Percentiles rank a stretch among this genome's conserved stretches.
phyloP scores from a whole-genome alignment of 345 rosid species.

The Dimocarpus longan region DNA sequence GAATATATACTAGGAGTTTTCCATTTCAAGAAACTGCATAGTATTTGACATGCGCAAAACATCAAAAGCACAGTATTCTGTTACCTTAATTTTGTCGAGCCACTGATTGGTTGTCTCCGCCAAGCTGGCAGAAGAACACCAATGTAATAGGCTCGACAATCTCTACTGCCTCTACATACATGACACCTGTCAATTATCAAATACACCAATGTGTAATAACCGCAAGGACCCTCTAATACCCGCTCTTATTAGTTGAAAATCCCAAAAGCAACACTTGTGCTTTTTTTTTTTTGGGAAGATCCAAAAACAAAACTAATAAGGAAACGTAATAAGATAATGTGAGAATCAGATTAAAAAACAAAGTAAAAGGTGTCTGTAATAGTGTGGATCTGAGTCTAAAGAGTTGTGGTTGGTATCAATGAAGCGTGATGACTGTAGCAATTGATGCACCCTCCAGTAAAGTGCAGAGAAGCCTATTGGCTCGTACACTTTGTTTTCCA shows the following conservation, averaged over 20 bases:
- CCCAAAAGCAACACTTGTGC: too few relatives aligned
- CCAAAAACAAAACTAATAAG: too few relatives aligned
- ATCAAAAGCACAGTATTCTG: conserved; percentile 13
- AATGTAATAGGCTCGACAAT: conserved; percentile 39
- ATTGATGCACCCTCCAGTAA: conserved; percentile 21
- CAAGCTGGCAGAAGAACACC: conserved; percentile 37
- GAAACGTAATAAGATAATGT: too few relatives aligned
- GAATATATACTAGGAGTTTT: not conserved
- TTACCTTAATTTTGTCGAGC: conserved; percentile 64
- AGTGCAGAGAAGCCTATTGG: conserved; percentile 36
- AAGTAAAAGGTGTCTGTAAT: not conserved
- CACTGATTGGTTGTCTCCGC: conserved; percentile 47
- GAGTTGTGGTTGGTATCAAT: conserved; percentile 26
- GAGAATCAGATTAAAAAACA: not conserved
- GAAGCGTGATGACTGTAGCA: conserved; percentile 27
- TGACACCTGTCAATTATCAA: conserved; percentile 21
- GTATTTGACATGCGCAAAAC: too few relatives aligned
- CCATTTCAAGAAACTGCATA: not conserved
- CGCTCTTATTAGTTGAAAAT: conserved; percentile 21
- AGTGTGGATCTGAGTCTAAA: not conserved
- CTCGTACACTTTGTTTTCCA: conserved; percentile 28
- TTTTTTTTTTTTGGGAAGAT: too few relatives aligned
- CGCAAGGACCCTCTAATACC: conserved; percentile 21
- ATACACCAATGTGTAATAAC: conserved; percentile 32
- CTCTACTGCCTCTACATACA: conserved; percentile 8